Evolutionary conservation across 2,329 filamentous ascomycete species (phyloP), one percentile per base, ranked within the genome.

Genomic region (Xylariaceae sp.): DNA sequence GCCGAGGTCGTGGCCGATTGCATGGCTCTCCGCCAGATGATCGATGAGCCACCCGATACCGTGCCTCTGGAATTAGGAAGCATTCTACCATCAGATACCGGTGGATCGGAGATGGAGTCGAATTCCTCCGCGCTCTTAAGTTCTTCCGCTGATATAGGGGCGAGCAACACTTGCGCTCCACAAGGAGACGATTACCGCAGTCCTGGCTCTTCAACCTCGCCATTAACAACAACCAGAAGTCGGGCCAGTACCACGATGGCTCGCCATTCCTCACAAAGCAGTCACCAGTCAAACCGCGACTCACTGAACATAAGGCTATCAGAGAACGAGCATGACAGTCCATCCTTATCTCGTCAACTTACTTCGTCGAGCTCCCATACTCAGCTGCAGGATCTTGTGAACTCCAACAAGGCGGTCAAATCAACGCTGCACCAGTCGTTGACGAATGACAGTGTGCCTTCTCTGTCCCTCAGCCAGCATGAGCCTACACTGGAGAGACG

Each of bases 1-100:
- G 78, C 85, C 1, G 86, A 90, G 58, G 80, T 92, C 2, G 82
- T 89, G 1, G 83, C 84, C 2, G 81, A 87, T 49, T 92, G 87
- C 50, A 82, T 88, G 68, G 77, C 75, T 36, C 69, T 88, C n/a
- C 83, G 74, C 41, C 52, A 63, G 4, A 48, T 54, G 1, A 40
- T 52, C 11, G 59, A 60, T 3, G 38, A 46, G 17, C 39, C 50
- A 13, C 40, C 43, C 9, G 43, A 44, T 4, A 43, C 52, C 18
- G 17, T 32, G 18, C 24, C 46, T 11, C 38, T 54, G 8, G 51
- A 53, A 16, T 47, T 51, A 18, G 38, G 50, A 15, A 46, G 54
- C 9, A 48, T 44, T 3, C 40, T 46, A 5, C 53, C 44, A 9
- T 29, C 45, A 12, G 50, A 52, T 14, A 55, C 50, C 26, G 60